Conservation (phyloP, 768 basidiomycete species). For the Russula foetens region DNA sequence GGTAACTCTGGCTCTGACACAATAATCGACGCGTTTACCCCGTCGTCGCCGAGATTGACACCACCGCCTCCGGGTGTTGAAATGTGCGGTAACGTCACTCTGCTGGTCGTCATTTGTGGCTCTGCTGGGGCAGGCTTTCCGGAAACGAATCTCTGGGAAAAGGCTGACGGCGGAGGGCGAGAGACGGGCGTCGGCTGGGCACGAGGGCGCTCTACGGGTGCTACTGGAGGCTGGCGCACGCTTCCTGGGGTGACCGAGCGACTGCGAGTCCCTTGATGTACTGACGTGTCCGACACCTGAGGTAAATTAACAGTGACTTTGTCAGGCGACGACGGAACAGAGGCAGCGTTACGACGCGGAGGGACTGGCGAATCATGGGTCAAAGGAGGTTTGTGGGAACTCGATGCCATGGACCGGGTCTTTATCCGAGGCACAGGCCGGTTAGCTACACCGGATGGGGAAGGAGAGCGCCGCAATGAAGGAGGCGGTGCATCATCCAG, state of each 20-base stretch:
- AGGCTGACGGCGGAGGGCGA: slow-evolving; percentile 12
- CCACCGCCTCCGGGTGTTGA: neutral
- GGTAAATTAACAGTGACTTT: slow-evolving; percentile 7
- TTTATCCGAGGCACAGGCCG: neutral
- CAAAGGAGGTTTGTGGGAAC: neutral
- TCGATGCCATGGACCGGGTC: neutral
- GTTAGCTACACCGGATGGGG: slow-evolving; percentile 7
- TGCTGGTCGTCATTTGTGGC: slow-evolving; percentile 4
- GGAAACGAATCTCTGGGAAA: slow-evolving; percentile 14
- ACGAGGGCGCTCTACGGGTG: neutral
- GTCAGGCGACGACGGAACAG: slow-evolving; percentile 19
- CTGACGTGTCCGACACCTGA: neutral
- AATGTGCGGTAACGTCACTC: slow-evolving; percentile 1
- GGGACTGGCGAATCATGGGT: neutral
- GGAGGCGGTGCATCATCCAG: slow-evolving; percentile 20
- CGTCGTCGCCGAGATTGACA: neutral
- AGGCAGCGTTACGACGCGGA: slow-evolving; percentile 5
- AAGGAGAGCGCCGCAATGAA: slow-evolving; percentile 20
- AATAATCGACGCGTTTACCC: slow-evolving; percentile 2
- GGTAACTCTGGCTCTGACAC: slow-evolving; percentile 19
- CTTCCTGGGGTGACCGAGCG: slow-evolving; percentile 7
- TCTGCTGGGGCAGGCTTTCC: slow-evolving; percentile 8
- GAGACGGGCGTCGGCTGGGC: neutral
- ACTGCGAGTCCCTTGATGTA: slow-evolving; percentile 3
- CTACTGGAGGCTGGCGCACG: neutral